These are phyloP conservation scores for Globisporangium paddicum DNA, from an alignment of 352 stramenopile genomes.

Conservation along the genomic window DNA sequence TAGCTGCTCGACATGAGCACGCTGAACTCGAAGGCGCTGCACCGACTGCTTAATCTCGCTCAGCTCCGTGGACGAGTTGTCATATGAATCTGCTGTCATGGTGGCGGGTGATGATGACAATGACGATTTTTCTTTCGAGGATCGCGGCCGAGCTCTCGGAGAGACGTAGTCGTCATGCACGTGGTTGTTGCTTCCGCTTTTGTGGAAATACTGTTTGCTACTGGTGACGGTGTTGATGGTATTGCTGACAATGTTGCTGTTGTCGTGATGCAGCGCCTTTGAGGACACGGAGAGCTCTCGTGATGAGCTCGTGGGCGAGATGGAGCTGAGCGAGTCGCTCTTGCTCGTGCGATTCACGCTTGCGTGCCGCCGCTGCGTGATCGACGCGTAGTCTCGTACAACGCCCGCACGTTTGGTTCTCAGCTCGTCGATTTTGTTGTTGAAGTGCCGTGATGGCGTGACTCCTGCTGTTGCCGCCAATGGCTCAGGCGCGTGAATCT, in stretches of 20 bases:
- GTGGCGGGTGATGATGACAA: not conserved
- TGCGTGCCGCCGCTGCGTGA: slow-evolving; percentile 3
- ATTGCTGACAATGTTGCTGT: slow-evolving; percentile 1
- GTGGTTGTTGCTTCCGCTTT: not conserved
- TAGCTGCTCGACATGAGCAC: slow-evolving; percentile 49
- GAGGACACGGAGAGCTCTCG: slow-evolving; percentile 16
- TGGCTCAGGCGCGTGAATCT: not conserved
- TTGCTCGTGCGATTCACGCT: not conserved
- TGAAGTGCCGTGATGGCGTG: not conserved
- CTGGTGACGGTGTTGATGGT: not conserved
- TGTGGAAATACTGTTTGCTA: not conserved
- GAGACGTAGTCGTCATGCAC: not conserved
- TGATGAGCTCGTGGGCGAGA: slow-evolving; percentile 19
- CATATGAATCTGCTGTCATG: not conserved
- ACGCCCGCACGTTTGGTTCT: slow-evolving; percentile 1
- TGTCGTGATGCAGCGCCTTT: slow-evolving; percentile 6
- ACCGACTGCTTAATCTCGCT: slow-evolving; percentile 55
- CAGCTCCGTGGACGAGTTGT: slow-evolving; percentile 18
- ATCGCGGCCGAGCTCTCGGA: not conserved
- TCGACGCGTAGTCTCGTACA: slow-evolving; percentile 4
- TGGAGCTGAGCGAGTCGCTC: slow-evolving; percentile 17
- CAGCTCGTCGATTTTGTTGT: slow-evolving; percentile 16
- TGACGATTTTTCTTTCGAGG: not conserved
- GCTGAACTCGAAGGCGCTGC: slow-evolving; percentile 41
- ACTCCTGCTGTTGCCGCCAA: not conserved